A percentile compares a stretch with the other conserved stretches of the same genome.
Conservation (phyloP, 1,284 basidiomycete genomes). For the Fomitiporia mediterranea region DNA sequence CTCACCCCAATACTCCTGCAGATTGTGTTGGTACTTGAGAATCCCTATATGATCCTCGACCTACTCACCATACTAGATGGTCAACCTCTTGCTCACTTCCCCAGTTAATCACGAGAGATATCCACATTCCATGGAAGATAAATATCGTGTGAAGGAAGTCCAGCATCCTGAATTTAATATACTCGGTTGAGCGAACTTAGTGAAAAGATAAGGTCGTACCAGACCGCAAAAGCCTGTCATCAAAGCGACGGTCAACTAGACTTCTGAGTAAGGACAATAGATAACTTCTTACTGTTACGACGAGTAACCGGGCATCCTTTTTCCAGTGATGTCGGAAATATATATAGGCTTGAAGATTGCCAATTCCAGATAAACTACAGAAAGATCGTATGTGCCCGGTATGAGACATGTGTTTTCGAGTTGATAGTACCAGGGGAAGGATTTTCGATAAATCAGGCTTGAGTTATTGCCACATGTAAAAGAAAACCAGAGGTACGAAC, state of each 20-base stretch:
- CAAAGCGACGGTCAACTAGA: neutral
- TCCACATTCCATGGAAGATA: constrained; percentile 18
- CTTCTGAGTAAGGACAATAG: neutral
- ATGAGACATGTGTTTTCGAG: neutral
- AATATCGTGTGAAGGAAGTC: constrained; percentile 18
- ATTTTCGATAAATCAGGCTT: neutral
- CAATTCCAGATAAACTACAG: constrained; percentile 18
- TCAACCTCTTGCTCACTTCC: constrained; percentile 10
- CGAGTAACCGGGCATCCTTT: constrained; percentile 5
- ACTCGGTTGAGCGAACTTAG: too few relatives aligned
- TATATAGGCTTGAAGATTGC: constrained; percentile 12
- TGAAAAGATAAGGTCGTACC: constrained; percentile 2
- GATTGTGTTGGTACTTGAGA: too few relatives aligned
- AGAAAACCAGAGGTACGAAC: constrained; percentile 10
- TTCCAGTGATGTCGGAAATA: constrained; percentile 17
- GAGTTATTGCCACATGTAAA: neutral
- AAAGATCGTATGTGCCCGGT: neutral
- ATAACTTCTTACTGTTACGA: constrained; percentile 4
- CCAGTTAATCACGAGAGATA: constrained; percentile 16
- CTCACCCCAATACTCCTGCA: constrained; percentile 15
- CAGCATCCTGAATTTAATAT: constrained; percentile 8
- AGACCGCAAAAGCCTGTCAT: constrained; percentile 13
- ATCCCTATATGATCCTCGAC: neutral
- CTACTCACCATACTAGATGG: too few relatives aligned
- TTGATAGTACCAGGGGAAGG: neutral